Base-by-base conservation (phyloP, 352 stramenopile genomes). In the Hyaloperonospora brassicae region DNA sequence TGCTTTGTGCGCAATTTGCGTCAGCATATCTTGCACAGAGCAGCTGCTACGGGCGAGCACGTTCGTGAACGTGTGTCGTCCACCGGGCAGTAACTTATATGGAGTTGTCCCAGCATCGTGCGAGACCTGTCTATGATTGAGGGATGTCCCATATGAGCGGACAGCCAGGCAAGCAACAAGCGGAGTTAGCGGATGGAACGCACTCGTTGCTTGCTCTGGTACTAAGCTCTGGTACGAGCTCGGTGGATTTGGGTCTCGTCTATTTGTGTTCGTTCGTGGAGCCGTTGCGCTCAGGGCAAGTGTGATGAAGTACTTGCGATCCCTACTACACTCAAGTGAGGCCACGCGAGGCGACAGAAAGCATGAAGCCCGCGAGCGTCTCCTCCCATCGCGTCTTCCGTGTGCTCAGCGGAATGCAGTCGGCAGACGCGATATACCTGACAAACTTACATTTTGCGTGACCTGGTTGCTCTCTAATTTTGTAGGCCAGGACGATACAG, bases 1-100 rank as follows among this genome's bases (percentile, higher is more conserved):
- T 89, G 78, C 65, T 91, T 89, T 47, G 62, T 91, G 25, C 80
- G 80, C 59, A 91, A 91, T 52, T 55, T 91, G 63, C 80, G 80
- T 31, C 76, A 72, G 36, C 80, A 86, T 62, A 64, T 90, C 55
- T 66, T 65, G 46, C 59, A 63, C 41, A 87, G 79, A 30, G 66
- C 67, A 30, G 66, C 67, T 5, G 61, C 13, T 25, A 21, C 17
- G 10, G 57, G 51, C 30, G 59, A 72, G 21, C 50, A 56, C 22
- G 30, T 38, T 1, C 50, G 57, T 8, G 68, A 72, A 57, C 42
- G 38, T 13, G 60, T 49, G 46, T 52, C 50, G 23, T 52, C 50
- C 42, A 54, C 54, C 30, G 58, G 64, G 57, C 59, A 70, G 44
- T 75, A 72, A 71, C 66, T 72, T 76, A 14, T 49, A 52, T 50